phyloP scores from a whole-genome alignment of 2,329 filamentous ascomycete genomes.

The Westerdykella aurantiaca region DNA sequence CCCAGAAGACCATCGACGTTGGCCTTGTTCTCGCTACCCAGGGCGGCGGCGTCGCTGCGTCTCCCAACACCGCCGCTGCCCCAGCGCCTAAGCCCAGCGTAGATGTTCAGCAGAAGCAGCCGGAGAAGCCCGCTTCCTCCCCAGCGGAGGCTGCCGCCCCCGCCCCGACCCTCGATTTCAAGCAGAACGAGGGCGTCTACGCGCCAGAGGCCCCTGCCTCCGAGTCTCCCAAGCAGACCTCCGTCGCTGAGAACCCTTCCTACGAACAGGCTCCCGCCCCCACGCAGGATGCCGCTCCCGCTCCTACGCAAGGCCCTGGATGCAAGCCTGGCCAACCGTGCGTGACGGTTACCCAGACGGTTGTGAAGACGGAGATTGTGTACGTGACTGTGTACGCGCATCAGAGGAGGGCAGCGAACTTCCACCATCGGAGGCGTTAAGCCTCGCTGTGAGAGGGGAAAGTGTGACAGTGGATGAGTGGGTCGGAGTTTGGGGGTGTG shows the following conservation, averaged over 20 bases:
- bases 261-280: conserved; percentile 3
- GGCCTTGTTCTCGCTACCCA: conserved; percentile 20
- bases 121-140: conserved; percentile 1
- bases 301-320: conserved; percentile 11
- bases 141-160: conserved; percentile 8
- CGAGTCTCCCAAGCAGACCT: not conserved
- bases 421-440: conserved; percentile 2
- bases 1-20: conserved; percentile 25
- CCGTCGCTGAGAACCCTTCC: conserved; percentile 4
- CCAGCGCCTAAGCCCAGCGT: conserved; percentile 6
- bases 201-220: conserved; percentile 3
- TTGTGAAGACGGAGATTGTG: conserved; percentile 22
- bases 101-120: conserved; percentile 1
- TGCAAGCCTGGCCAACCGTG: conserved; percentile 21
- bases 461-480: too few relatives aligned
- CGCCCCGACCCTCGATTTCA: conserved; percentile 5
- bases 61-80: conserved; percentile 11
- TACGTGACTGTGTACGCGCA: conserved; percentile 19
- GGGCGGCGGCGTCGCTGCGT: conserved; percentile 9
- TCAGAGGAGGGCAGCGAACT: conserved; percentile 10
- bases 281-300: conserved; percentile 12
- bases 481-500: too few relatives aligned
- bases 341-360: conserved; percentile 17
- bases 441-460: too few relatives aligned
- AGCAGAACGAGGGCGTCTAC: conserved; percentile 2